A percentile compares a stretch with the other conserved stretches of the same genome.
Conservation (phyloP, 2,329 filamentous ascomycete species). For the Teratosphaeria nubilosa region DNA sequence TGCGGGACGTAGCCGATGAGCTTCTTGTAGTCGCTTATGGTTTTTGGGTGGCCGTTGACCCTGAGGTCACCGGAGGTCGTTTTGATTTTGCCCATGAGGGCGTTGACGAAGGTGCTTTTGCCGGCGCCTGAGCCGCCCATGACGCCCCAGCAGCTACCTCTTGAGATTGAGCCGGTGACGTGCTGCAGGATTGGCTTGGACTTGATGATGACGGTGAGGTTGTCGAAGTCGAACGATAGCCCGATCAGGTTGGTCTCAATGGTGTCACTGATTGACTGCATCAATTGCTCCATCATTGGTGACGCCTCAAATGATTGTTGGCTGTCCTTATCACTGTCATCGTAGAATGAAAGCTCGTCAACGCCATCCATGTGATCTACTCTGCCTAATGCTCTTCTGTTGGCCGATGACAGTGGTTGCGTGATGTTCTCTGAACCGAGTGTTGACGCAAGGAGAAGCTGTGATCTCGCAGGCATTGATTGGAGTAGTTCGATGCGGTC, state of each 20-base stretch:
- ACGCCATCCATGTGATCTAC: constrained; percentile 20
- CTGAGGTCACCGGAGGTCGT: constrained; percentile 42
- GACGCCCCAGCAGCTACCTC: constrained; percentile 47
- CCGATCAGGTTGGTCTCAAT: constrained; percentile 44
- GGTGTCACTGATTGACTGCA: constrained; percentile 44
- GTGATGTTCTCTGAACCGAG: background rate
- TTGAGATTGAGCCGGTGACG: constrained; percentile 45
- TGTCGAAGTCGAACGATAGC: constrained; percentile 43
- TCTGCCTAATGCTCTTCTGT: constrained; percentile 13
- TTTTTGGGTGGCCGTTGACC: constrained; percentile 39
- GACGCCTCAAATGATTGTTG: constrained; percentile 15
- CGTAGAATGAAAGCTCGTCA: constrained; percentile 21
- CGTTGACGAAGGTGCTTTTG: constrained; percentile 51
- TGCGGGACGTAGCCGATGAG: constrained; percentile 54
- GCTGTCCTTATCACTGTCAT: constrained; percentile 17
- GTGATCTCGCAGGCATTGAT: constrained; percentile 28
- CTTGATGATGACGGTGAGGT: constrained; percentile 28
- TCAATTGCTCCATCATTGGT: constrained; percentile 38
- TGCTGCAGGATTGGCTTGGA: constrained; percentile 39
- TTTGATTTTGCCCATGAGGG: constrained; percentile 49
- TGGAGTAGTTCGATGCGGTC: constrained; percentile 20
- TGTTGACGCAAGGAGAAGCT: constrained; percentile 3
- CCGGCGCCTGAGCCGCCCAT: constrained; percentile 52
- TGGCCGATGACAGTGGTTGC: constrained; percentile 6
- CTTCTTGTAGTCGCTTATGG: constrained; percentile 46